Conservation (phyloP, 176 grass and related monocot species). For the Otatea glauca region DNA sequence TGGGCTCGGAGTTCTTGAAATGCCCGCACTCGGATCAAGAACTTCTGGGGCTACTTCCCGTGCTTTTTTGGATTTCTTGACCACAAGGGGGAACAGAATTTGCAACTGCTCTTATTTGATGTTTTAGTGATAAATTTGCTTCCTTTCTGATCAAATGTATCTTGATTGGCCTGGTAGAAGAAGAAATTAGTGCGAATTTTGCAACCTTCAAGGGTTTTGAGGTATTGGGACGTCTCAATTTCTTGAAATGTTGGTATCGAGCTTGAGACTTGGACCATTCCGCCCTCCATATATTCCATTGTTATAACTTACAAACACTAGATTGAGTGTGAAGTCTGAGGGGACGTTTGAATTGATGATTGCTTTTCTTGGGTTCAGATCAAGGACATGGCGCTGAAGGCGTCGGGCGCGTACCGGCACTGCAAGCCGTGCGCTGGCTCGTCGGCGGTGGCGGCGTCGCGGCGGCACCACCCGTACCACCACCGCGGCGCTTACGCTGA, state of each 20-base stretch:
- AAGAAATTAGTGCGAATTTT: not conserved
- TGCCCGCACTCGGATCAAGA: not conserved
- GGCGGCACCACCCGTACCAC: constrained; percentile 41
- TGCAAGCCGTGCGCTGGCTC: constrained; percentile 77
- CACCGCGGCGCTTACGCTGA: constrained; percentile 51
- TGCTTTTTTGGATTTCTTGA: not conserved
- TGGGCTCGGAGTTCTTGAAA: constrained; percentile 17
- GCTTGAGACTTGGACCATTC: not conserved
- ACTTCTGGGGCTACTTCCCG: not conserved
- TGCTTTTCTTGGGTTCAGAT: constrained; percentile 57
- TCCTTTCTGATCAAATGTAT: constrained; percentile 30
- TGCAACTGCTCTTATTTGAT: not conserved
- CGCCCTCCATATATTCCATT: not conserved
- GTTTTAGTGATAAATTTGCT: not conserved
- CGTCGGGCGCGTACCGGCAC: constrained; percentile 80
- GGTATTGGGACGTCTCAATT: constrained; percentile 2
- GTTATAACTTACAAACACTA: not conserved
- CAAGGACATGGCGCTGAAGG: constrained; percentile 85
- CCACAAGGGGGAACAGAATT: not conserved
- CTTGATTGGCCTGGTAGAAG: constrained; percentile 23
- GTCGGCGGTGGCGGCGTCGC: constrained; percentile 24
- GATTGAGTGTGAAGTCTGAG: not conserved
- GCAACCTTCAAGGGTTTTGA: not conserved
- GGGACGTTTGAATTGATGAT: constrained; percentile 19
- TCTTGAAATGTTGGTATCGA: not conserved